These are phyloP conservation scores for Cruciata laevipes DNA, from an alignment of 257 asterid genomes.

Conservation along the genomic window DNA sequence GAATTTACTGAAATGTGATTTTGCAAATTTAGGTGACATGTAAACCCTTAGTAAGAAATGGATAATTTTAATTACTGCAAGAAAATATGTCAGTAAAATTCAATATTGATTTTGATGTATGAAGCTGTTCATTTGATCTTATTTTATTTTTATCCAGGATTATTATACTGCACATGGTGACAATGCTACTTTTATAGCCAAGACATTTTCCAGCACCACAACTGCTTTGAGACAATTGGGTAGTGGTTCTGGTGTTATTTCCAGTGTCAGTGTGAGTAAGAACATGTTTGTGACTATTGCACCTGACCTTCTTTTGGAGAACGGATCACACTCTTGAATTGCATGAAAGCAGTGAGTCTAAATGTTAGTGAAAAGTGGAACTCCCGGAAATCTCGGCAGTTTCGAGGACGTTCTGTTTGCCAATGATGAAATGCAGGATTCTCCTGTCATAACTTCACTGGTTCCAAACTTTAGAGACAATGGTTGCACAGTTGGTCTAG, in stretches of 20 bases:
- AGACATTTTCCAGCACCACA: constrained; percentile 88
- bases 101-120: not conserved
- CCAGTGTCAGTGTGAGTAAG: constrained; percentile 78
- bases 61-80: not conserved
- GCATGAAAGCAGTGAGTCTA: constrained; percentile 76
- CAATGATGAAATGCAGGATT: constrained; percentile 90
- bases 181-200: constrained; percentile 74
- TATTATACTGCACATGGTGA: constrained; percentile 89
- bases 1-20: not conserved
- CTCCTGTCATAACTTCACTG: constrained; percentile 71
- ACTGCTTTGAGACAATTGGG: constrained; percentile 87
- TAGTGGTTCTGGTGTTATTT: constrained; percentile 65
- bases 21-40: not conserved
- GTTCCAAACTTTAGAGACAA: constrained; percentile 56
- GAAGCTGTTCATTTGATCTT: not conserved
- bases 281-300: constrained; percentile 83
- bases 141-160: constrained; percentile 36
- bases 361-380: constrained; percentile 69
- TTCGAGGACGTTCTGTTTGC: constrained; percentile 91
- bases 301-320: constrained; percentile 82
- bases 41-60: not conserved
- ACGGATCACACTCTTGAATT: constrained; percentile 81
- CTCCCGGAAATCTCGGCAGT: constrained; percentile 86
- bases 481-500: constrained; percentile 76
- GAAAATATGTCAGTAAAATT: not conserved